Evolutionary conservation across 2,329 filamentous ascomycete genomes (phyloP), one percentile per base, ranked within the genome.

Genomic region (Penicillium sp.): DNA sequence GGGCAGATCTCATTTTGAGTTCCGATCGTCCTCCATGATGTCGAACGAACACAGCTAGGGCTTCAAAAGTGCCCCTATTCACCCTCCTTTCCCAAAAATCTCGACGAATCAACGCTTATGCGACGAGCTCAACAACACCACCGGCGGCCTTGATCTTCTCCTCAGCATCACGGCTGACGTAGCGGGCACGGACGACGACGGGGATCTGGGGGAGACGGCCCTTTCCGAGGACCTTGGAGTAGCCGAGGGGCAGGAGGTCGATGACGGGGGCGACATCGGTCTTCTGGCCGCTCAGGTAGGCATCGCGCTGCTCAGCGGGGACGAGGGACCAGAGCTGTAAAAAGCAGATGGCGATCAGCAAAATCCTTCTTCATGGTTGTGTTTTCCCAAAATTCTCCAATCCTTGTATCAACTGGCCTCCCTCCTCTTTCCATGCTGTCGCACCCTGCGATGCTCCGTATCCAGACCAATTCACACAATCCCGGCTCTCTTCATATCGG

Each of bases 171-270:
- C 88, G 87, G 82, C 86, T 90, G 78, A 99, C 88, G 81, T 90
- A 97, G 75, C 93, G 82, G 66, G 93, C 92, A 73, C 89, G 89
- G 64, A 99, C 91, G 70, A 99, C 89, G 69, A 99, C 77, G 64
- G 93, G 93, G 70, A 97, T 83, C 72, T 92, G 81, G 70, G 93
- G 92, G 69, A 97, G 81, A 72, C 92, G 86, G 77, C 93, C 93
- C 86, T 99, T 99, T 75, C 93, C 95, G 73, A 99, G 88, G 64
- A 99, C 85, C 82, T 99, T 99, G 73, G 90, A 88, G 86, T 97
- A 99, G 67, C 95, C 93, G 76, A 95, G 87, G 68, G 90, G 82
- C 61, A 97, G 87, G 75, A 99, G 89, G 80, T 99, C 92, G 80
- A 99, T 86, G 72, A 99, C 93, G 73, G 93, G 93, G 60, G 92